A percentile compares a stretch with the other conserved stretches of the same genome.
These are phyloP conservation scores for Puccinia coronata DNA, from an alignment of 1,284 basidiomycete genomes.

Conservation along the genomic window DNA sequence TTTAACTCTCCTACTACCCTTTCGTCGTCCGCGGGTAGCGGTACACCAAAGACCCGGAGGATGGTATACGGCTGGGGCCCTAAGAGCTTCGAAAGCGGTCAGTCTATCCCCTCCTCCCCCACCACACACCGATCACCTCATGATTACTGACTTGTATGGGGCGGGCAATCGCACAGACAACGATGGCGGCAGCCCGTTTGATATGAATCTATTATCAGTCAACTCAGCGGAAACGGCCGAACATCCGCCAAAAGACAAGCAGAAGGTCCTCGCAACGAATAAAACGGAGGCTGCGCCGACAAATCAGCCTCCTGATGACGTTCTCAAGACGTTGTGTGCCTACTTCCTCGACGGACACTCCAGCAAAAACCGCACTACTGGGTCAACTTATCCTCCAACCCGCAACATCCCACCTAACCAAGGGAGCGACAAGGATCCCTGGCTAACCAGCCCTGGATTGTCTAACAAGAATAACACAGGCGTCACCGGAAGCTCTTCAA, in stretches of 20 bases:
- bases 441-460: background rate
- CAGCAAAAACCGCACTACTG: background rate
- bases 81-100: background rate
- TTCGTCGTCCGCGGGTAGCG: too few relatives aligned
- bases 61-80: constrained; percentile 8
- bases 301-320: background rate
- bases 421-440: background rate
- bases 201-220: background rate
- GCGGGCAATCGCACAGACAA: background rate
- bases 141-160: background rate
- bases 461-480: too few relatives aligned
- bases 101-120: background rate
- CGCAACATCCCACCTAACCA: background rate
- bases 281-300: background rate
- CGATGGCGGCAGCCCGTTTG: background rate
- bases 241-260: background rate
- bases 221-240: background rate
- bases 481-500: background rate
- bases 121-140: background rate
- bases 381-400: too few relatives aligned
- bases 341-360: background rate
- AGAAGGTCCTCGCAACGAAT: background rate
- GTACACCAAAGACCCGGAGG: background rate
- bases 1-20: too few relatives aligned
- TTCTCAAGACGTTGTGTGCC: constrained; percentile 2